Evolutionary conservation across 2,329 filamentous ascomycete species (phyloP).

Genomic region (Colletotrichum gigasporum): DNA sequence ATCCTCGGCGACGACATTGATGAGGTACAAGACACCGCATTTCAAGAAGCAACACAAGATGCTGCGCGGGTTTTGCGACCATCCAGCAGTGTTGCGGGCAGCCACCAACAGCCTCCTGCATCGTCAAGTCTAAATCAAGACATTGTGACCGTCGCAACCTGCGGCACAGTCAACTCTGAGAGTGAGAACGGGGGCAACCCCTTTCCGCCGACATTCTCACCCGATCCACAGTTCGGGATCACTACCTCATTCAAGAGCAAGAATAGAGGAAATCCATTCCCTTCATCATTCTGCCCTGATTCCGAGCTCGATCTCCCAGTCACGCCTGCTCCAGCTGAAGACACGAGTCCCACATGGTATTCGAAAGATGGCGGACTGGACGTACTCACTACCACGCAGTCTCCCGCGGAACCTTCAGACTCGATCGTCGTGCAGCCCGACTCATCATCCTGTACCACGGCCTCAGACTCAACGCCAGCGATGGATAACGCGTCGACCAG

Average conservation of each 20-base stretch:
- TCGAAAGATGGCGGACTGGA: too few species aligned
- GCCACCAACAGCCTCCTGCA: too few species aligned
- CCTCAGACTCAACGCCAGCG: constrained; percentile 1
- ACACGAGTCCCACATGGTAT: not conserved
- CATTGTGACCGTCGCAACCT: not conserved
- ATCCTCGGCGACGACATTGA: constrained; percentile 18
- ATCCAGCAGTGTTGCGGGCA: not conserved
- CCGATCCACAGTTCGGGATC: not conserved
- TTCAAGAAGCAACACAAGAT: constrained; percentile 17
- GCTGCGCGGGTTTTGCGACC: constrained; percentile 8
- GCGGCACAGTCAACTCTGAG: not conserved
- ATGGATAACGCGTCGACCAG: constrained; percentile 2
- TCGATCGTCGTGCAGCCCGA: not conserved
- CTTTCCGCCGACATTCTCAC: not conserved
- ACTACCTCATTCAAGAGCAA: not conserved
- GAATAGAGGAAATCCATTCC: not conserved
- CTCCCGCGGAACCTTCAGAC: not conserved
- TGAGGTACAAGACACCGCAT: not conserved
- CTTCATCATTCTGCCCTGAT: not conserved
- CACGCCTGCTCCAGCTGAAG: not conserved
- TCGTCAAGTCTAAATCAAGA: not conserved
- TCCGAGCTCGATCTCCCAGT: not conserved
- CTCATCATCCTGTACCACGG: not conserved
- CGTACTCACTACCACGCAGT: not conserved
- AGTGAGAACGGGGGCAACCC: not conserved